Percentiles rank a stretch among this genome's conserved stretches.
Evolutionary conservation across 768 basidiomycete genomes (phyloP).

Genomic region (Suillus placidus): DNA sequence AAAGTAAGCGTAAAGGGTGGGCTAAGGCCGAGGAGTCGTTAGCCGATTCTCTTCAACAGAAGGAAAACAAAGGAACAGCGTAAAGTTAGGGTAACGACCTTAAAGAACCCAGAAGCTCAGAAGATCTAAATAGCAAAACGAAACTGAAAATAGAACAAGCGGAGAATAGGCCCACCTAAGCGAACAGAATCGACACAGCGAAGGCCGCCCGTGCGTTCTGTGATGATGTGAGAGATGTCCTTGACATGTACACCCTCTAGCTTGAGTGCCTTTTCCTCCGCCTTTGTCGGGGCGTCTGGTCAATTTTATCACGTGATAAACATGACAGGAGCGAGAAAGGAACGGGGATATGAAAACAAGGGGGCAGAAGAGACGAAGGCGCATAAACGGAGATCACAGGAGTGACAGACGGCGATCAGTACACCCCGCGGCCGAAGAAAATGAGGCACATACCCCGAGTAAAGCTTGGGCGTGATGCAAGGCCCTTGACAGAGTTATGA

Average conservation of each 20-base stretch:
- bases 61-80: not conserved
- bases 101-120: not conserved
- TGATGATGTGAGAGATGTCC: slow-evolving; percentile 26
- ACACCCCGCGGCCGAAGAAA: not conserved
- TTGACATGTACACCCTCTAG: slow-evolving; percentile 33
- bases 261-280: slow-evolving; percentile 24
- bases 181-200: slow-evolving; percentile 3
- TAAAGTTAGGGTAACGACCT: not conserved
- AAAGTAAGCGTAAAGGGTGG: slow-evolving; percentile 36
- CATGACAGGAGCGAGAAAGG: not conserved
- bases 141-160: not conserved
- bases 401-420: not conserved
- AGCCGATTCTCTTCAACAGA: not conserved
- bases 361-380: not conserved
- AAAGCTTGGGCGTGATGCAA: not conserved
- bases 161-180: slow-evolving; percentile 4
- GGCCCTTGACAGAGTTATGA: not conserved
- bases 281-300: slow-evolving; percentile 33
- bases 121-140: not conserved
- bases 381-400: too few relatives aligned
- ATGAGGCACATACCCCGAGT: slow-evolving; percentile 11
- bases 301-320: slow-evolving; percentile 47
- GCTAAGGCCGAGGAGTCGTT: not conserved
- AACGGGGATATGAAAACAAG: not conserved
- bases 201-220: not conserved